phyloP scores from a whole-genome alignment of 306 rosid species.

The Alnus rubra region DNA sequence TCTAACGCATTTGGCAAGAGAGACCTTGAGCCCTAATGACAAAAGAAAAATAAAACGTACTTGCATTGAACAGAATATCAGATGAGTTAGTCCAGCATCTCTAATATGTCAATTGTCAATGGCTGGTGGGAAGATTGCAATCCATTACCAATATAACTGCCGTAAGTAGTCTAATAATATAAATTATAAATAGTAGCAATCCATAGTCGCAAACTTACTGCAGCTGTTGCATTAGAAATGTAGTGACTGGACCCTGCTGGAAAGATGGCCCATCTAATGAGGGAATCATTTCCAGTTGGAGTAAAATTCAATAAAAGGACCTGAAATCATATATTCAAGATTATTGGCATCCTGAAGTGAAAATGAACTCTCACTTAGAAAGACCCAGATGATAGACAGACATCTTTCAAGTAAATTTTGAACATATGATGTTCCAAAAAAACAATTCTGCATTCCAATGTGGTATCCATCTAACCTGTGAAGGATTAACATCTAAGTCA shows the following conservation, averaged over 20 bases:
- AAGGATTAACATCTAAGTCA: conserved; percentile 59
- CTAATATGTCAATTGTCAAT: conserved; percentile 30
- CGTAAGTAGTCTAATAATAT: conserved; percentile 30
- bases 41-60: conserved; percentile 1
- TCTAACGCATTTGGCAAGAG: background rate
- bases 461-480: conserved; percentile 66
- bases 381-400: background rate
- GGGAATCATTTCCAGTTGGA: conserved; percentile 57
- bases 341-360: conserved; percentile 20
- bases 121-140: conserved; percentile 61
- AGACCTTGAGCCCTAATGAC: conserved; percentile 6
- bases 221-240: conserved; percentile 68
- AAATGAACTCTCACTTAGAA: conserved; percentile 9
- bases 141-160: conserved; percentile 50
- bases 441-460: conserved; percentile 8
- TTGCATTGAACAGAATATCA: background rate
- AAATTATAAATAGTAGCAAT: conserved; percentile 3
- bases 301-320: conserved; percentile 57
- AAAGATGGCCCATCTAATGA: conserved; percentile 62
- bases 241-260: conserved; percentile 52
- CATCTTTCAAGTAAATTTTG: background rate
- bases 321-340: conserved; percentile 49
- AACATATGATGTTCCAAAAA: conserved; percentile 2
- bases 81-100: conserved; percentile 15
- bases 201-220: conserved; percentile 48